These are phyloP conservation scores for Beauveria pseudobassiana DNA, from an alignment of 2,329 filamentous ascomycete species.

Conservation along the genomic window DNA sequence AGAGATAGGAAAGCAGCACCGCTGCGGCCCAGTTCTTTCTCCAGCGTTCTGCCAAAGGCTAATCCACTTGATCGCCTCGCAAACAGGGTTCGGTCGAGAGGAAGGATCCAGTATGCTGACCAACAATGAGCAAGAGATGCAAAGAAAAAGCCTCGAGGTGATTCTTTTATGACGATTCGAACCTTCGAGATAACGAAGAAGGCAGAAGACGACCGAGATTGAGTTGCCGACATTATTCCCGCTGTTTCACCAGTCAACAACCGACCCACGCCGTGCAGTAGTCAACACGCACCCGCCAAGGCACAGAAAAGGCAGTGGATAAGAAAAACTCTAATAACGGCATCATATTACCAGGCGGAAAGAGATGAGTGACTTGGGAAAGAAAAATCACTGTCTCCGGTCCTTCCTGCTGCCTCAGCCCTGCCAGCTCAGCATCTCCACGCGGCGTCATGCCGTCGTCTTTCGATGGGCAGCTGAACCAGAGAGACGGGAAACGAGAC, in stretches of 20 bases:
- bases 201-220: not conserved
- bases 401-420: not conserved
- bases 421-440: slow-evolving; percentile 1
- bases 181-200: not conserved
- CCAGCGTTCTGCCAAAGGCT: not conserved
- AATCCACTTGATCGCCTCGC: not conserved
- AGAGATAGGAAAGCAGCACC: too few species aligned
- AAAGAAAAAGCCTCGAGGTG: not conserved
- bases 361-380: not conserved
- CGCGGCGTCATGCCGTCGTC: not conserved
- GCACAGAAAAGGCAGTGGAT: not conserved
- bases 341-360: too few species aligned
- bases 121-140: not conserved
- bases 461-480: not conserved
- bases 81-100: not conserved
- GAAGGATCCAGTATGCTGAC: not conserved
- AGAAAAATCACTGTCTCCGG: not conserved
- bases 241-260: not conserved
- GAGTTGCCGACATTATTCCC: slow-evolving; percentile 1
- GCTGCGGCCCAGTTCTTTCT: not conserved
- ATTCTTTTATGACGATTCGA: not conserved
- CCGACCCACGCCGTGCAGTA: not conserved
- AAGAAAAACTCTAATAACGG: not conserved
- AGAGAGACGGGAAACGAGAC: not conserved
- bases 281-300: not conserved